Percentiles rank a stretch among this genome's conserved stretches.
phyloP scores from a whole-genome alignment of 1,139 yeast genomes.

The Suhomyces taliae region DNA sequence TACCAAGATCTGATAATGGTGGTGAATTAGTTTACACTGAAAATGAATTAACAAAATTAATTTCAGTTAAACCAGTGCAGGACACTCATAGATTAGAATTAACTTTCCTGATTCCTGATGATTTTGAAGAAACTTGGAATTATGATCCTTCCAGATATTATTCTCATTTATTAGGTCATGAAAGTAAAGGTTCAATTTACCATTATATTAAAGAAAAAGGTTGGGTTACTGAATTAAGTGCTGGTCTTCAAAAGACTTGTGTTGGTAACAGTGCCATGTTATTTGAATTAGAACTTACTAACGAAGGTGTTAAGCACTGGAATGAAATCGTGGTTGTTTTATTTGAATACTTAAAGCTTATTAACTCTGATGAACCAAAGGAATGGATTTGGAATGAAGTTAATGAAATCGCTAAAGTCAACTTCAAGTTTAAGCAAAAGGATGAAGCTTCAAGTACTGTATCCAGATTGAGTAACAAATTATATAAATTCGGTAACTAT shows the following conservation, averaged over 20 bases:
- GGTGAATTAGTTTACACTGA: constrained; percentile 33
- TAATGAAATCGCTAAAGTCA: constrained; percentile 43
- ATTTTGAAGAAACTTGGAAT: constrained; percentile 59
- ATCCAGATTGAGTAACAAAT: constrained; percentile 45
- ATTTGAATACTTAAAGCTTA: constrained; percentile 71
- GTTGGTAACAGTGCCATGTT: constrained; percentile 67
- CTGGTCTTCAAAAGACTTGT: constrained; percentile 72
- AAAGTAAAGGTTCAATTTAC: constrained; percentile 80
- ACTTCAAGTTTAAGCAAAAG: constrained; percentile 71
- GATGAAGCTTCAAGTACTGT: constrained; percentile 61
- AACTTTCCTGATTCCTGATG: constrained; percentile 75
- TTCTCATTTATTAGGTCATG: constrained; percentile 89
- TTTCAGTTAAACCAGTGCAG: constrained; percentile 79
- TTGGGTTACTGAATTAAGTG: constrained; percentile 77
- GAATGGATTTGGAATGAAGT: constrained; percentile 55
- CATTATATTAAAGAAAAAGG: constrained; percentile 67
- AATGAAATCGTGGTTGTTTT: constrained; percentile 55
- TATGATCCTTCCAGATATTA: constrained; percentile 68
- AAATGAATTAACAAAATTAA: constrained; percentile 52
- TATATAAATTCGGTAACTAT: constrained; percentile 42
- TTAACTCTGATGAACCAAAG: constrained; percentile 55
- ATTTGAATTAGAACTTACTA: constrained; percentile 73
- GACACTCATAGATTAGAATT: constrained; percentile 68
- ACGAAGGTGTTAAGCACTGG: constrained; percentile 66
- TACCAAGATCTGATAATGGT: constrained; percentile 50